Evolutionary conservation across 495 filamentous ascomycete species (phyloP), one percentile per base, ranked within the genome.

Genomic region (Hyaloscypha bicolor): DNA sequence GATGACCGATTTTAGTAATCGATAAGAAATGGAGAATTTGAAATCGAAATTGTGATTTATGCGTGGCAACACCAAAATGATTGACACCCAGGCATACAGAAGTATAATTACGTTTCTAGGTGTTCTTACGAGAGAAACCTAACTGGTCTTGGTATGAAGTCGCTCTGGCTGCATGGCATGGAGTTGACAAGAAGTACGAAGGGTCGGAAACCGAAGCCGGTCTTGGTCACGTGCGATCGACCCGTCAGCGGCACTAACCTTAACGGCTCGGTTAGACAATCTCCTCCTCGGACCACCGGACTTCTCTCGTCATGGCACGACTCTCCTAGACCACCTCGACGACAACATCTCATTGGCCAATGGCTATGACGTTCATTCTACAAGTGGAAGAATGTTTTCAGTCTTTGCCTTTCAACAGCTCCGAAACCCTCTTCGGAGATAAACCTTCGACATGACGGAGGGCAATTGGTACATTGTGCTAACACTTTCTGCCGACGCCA

Each of bases 201-300:
- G 9, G 42, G 42, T 19, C 42, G 42, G 42, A 48, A 48, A 48
- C 16, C 42, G 16, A 48, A 48, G 42, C 42, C 42, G 16, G 3
- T 4, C 4, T 19, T 48, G n/a, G 9, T 33, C 33, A 39, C 32
- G 32, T 62, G 32, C 22, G 16, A 6, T 19, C 11, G 42, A 48
- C 11, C 16, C 6, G 16, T 14, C 42, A 48, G 11, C 16, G 11
- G 3, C 14, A 2, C 25, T 25, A 25, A 25, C 25, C 25, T 25
- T 42, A 48, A 6, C n/a, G 35, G 56, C 31, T 35, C 35, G n/a
- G 42, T 48, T 48, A 19, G 42, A 48, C 11, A 14, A 11, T 19
- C 16, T 48, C 33, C 6, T 51, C 59, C 59, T 62, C 59, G 59
- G 59, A 62, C 29, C 59, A 35, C 48, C 59, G 59, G 59, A 62